phyloP scores from a whole-genome alignment of 495 filamentous ascomycete species.

The Penicillium malachiteum region DNA sequence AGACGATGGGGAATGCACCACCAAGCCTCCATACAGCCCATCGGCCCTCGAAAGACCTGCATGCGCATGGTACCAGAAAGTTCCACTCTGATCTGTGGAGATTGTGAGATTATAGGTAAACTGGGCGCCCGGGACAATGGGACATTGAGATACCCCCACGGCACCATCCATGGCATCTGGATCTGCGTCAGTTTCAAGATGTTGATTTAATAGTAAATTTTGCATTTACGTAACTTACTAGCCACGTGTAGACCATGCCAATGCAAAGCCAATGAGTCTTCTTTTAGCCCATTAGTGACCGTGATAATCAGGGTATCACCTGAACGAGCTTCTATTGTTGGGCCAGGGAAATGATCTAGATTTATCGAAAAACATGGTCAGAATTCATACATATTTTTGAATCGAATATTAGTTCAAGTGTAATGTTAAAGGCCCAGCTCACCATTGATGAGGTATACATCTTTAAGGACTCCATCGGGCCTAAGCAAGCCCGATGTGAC shows the following conservation, averaged over 20 bases:
- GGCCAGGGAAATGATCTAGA: constrained; percentile 38
- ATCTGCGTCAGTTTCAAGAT: neutral
- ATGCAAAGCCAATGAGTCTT: constrained; percentile 69
- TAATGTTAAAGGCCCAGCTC: neutral
- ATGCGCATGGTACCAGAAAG: constrained; percentile 86
- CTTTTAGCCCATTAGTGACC: constrained; percentile 64
- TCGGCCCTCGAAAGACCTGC: constrained; percentile 66
- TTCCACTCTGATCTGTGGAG: constrained; percentile 67
- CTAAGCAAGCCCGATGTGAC: constrained; percentile 29
- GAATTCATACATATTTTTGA: too few relatives aligned
- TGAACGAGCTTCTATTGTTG: constrained; percentile 38
- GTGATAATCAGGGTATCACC: constrained; percentile 72
- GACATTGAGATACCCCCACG: constrained; percentile 63
- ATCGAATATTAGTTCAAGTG: too few relatives aligned
- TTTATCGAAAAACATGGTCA: too few relatives aligned
- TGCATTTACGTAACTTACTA: constrained; percentile 37
- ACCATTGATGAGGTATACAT: constrained; percentile 41
- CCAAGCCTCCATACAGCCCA: constrained; percentile 68
- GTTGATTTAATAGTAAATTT: neutral
- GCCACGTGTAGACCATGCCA: constrained; percentile 78
- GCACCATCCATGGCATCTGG: constrained; percentile 69
- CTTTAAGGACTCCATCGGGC: constrained; percentile 46
- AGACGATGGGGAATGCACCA: constrained; percentile 61
- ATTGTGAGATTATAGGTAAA: constrained; percentile 80
- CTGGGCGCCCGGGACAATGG: constrained; percentile 58